These are phyloP conservation scores for Vitis riparia DNA, from an alignment of 164 flowering plant species.

Conservation along the genomic window DNA sequence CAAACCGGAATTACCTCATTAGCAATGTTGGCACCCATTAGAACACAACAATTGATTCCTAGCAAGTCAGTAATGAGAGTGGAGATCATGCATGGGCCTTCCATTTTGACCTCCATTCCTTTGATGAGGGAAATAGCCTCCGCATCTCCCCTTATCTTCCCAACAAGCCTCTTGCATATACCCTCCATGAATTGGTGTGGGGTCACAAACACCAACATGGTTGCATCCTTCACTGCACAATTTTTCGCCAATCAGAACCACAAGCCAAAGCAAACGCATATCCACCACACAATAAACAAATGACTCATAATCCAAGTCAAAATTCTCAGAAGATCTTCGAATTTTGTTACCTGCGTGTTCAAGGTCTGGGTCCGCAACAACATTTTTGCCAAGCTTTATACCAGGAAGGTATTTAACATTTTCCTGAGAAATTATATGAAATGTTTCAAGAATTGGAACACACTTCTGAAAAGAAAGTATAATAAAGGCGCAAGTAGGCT, in stretches of 20 bases:
- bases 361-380: constrained; percentile 88
- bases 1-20: constrained; percentile 55
- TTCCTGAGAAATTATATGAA: constrained; percentile 44
- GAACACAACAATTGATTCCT: constrained; percentile 82
- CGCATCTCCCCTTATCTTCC: constrained; percentile 60
- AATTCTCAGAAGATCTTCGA: background rate
- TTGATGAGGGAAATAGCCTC: constrained; percentile 87
- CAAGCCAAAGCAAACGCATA: background rate
- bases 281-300: background rate
- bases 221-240: constrained; percentile 79
- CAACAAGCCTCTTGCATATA: constrained; percentile 73
- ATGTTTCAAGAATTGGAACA: background rate
- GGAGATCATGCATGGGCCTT: constrained; percentile 95
- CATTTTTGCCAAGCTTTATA: constrained; percentile 88
- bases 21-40: constrained; percentile 98
- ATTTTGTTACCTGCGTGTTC: constrained; percentile 70
- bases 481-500: background rate
- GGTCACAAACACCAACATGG: constrained; percentile 88
- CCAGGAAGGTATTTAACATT: constrained; percentile 97
- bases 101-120: constrained; percentile 95
- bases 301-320: background rate
- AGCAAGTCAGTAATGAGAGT: constrained; percentile 64
- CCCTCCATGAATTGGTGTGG: constrained; percentile 98
- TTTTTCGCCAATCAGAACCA: background rate
- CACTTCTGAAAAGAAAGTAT: background rate